Base-by-base conservation (phyloP, 352 stramenopile genomes). In the Pseudoperonospora humuli region DNA sequence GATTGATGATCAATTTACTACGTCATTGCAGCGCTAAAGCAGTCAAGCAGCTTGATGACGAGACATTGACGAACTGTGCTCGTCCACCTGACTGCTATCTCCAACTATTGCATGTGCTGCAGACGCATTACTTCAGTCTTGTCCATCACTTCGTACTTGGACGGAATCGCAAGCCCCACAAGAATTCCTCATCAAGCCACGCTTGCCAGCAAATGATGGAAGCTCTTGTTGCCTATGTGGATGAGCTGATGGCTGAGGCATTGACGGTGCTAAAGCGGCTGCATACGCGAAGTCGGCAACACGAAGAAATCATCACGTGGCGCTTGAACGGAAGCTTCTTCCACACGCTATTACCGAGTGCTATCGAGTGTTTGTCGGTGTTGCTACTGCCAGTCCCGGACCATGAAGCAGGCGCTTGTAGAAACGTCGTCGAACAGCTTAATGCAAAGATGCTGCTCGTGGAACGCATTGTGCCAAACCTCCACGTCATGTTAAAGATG, bases 241-340 rank as follows among this genome's bases (percentile, higher is more conserved):
- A 78, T 8, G 23, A 24, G 7, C 34, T 83, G 13, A 49, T 78
- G 27, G 18, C 32, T 0, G 61, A 76, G 36, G 44, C 62, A 2
- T 41, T 69, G 23, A 24, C 23, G 8, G 45, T 83, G 24, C 52
- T 83, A 13, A 73, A 71, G 39, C 58, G 44, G 8, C 59, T 83
- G 9, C 70, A 83, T 45, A 78, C 67, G 39, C 46, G 40, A 25
- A 75, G 64, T 33, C 68, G 70, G 7, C 67, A 83, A 15, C 67
- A 75, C n/a, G 67, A 75, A 54, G 67, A 78, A 24, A 44, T 72
- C n/a, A 63, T 72, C 24, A 58, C 57, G 7, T 65, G 61, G 57
- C 49, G 61, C 5, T 59, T 83, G 33, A 71, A 80, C 23, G 51
- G 63, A 11, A 74, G 67, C 14, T 74, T 83, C 17, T 67, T 83